These are phyloP conservation scores for Penicillium freii DNA, from an alignment of 2,329 filamentous ascomycete species.

Conservation along the genomic window DNA sequence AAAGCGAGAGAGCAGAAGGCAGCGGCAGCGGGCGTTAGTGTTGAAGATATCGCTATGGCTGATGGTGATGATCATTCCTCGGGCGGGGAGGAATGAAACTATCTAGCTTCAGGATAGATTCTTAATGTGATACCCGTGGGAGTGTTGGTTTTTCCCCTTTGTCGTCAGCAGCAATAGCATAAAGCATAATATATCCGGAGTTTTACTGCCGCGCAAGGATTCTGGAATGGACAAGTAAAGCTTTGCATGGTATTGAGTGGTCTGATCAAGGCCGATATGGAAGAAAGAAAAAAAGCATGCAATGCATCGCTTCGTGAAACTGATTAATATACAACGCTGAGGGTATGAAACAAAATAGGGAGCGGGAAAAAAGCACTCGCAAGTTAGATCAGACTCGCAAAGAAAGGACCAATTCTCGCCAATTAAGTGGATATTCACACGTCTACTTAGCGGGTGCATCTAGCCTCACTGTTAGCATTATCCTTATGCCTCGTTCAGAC, in stretches of 20 bases:
- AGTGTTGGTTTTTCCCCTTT: background rate
- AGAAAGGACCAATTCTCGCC: background rate
- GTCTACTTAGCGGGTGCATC: slow-evolving; percentile 5
- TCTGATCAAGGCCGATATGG: background rate
- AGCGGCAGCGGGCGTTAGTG: slow-evolving; percentile 21
- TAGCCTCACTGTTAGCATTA: background rate
- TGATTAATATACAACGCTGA: slow-evolving; percentile 4
- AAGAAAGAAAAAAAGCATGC: background rate
- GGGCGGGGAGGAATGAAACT: slow-evolving; percentile 10
- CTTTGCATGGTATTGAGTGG: background rate
- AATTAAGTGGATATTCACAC: background rate
- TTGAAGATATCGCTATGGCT: slow-evolving; percentile 17
- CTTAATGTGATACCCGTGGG: slow-evolving; percentile 8
- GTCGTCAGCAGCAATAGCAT: background rate
- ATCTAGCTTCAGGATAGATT: background rate
- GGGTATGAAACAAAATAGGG: slow-evolving; percentile 1
- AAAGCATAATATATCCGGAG: background rate
- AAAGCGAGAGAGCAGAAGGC: slow-evolving; percentile 40
- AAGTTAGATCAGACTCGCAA: slow-evolving; percentile 2
- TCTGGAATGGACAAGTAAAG: background rate
- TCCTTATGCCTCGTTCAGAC: background rate
- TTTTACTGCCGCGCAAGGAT: background rate
- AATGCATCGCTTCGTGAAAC: background rate
- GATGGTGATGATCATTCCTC: slow-evolving; percentile 21
- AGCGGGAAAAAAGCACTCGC: background rate